Conservation (phyloP, 805 yeast genomes). For the Barnettozyma botsteinii region DNA sequence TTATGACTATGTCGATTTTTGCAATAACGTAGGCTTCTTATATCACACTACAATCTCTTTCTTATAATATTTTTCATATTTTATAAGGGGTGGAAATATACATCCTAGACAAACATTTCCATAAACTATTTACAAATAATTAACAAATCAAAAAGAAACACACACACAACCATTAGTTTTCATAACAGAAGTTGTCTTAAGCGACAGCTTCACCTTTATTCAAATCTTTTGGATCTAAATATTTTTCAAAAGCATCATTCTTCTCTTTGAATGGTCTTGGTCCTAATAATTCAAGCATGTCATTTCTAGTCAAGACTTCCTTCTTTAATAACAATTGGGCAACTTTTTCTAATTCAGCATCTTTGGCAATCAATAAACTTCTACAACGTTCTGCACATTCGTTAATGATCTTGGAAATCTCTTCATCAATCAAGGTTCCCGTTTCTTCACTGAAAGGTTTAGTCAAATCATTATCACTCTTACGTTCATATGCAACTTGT, state of each 20-base stretch:
- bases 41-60: not conserved
- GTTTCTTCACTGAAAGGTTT: slow-evolving; percentile 91
- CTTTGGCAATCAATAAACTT: slow-evolving; percentile 58
- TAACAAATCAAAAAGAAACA: not conserved
- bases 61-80: not conserved
- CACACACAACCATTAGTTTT: too few species aligned
- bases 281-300: slow-evolving; percentile 85
- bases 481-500: slow-evolving; percentile 63
- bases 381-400: slow-evolving; percentile 72
- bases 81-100: too few species aligned
- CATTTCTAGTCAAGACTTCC: slow-evolving; percentile 91
- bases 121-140: slow-evolving; percentile 1
- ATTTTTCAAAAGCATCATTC: slow-evolving; percentile 86
- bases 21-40: too few species aligned
- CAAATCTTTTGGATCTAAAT: slow-evolving; percentile 33
- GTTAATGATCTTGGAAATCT: slow-evolving; percentile 70
- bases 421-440: slow-evolving; percentile 72
- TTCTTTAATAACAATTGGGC: slow-evolving; percentile 82
- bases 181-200: not conserved
- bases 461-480: slow-evolving; percentile 58
- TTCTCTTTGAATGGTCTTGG: slow-evolving; percentile 87
- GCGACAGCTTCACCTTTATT: slow-evolving; percentile 9
- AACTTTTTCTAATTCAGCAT: slow-evolving; percentile 72
- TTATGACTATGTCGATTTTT: too few species aligned
- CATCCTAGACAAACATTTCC: not conserved